Evolutionary conservation across 257 asterid species (phyloP).

Genomic region (Mentha longifolia): DNA sequence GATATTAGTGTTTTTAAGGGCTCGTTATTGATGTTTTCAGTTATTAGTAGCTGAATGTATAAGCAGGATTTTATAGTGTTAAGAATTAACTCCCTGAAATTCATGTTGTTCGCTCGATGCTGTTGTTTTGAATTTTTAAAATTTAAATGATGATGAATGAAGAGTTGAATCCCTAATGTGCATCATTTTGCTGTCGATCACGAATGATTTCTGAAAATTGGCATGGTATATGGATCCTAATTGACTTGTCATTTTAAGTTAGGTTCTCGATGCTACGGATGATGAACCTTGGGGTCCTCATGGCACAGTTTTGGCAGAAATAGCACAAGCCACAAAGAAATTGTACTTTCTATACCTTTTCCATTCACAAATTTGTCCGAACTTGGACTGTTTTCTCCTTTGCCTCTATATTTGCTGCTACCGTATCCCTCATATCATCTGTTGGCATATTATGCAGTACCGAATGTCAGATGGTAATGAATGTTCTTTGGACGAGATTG

Average conservation of each 20-base stretch:
- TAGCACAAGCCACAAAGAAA: slow-evolving; percentile 90
- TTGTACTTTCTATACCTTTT: slow-evolving; percentile 50
- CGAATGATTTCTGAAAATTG: neutral
- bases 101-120: neutral
- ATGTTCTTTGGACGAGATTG: slow-evolving; percentile 89
- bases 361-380: slow-evolving; percentile 24
- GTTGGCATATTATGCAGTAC: slow-evolving; percentile 64
- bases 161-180: neutral
- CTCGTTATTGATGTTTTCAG: slow-evolving; percentile 7
- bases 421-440: slow-evolving; percentile 34
- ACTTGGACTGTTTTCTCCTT: slow-evolving; percentile 13
- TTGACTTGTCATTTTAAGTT: slow-evolving; percentile 30
- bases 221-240: slow-evolving; percentile 15
- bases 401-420: slow-evolving; percentile 27
- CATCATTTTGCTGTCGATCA: slow-evolving; percentile 1
- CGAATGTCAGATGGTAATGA: slow-evolving; percentile 88
- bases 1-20: neutral
- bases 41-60: neutral
- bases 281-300: slow-evolving; percentile 99
- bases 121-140: neutral
- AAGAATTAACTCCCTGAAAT: neutral
- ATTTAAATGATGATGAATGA: too few relatives aligned
- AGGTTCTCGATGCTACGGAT: slow-evolving; percentile 97
- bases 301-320: slow-evolving; percentile 92
- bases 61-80: neutral